A percentile compares a stretch with the other conserved stretches of the same genome.
Evolutionary conservation across 345 rosid species (phyloP).

Genomic region (Acer negundo): DNA sequence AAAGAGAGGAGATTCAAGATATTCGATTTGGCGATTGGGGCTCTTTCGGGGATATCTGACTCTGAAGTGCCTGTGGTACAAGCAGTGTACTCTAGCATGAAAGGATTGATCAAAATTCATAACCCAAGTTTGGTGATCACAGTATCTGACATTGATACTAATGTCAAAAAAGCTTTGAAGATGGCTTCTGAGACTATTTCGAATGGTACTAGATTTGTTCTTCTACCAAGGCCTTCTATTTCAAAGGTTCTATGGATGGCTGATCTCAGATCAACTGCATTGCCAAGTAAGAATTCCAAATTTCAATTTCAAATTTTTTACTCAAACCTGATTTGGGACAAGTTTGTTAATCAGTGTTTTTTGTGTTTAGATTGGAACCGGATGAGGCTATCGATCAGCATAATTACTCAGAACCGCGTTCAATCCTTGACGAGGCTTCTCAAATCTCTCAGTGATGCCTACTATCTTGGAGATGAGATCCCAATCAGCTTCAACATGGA

Average conservation of each 20-base stretch:
- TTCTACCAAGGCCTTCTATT: conserved; percentile 72
- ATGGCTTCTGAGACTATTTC: conserved; percentile 68
- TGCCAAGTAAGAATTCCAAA: conserved; percentile 70
- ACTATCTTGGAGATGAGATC: conserved; percentile 78
- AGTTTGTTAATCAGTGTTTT: background rate
- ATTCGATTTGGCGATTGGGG: conserved; percentile 73
- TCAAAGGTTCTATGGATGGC: conserved; percentile 97
- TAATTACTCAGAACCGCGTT: conserved; percentile 86
- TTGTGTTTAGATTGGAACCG: conserved; percentile 82
- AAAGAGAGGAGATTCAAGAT: conserved; percentile 86
- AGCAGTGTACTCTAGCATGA: conserved; percentile 86
- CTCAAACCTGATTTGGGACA: background rate
- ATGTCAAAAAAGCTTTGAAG: conserved; percentile 85
- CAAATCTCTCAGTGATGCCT: conserved; percentile 71
- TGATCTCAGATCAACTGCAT: conserved; percentile 87
- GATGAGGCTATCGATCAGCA: conserved; percentile 85
- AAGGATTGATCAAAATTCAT: conserved; percentile 86
- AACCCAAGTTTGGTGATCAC: conserved; percentile 92
- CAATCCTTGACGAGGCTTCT: conserved; percentile 74
- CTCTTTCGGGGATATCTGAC: conserved; percentile 59
- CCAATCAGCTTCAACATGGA: conserved; percentile 95
- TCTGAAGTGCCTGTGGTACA: conserved; percentile 94
- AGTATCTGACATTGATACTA: conserved; percentile 65
- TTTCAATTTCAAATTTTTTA: background rate
- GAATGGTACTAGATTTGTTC: conserved; percentile 59